Base-by-base conservation (phyloP, 108 stramenopile species). In the Chaetoceros muelleri region DNA sequence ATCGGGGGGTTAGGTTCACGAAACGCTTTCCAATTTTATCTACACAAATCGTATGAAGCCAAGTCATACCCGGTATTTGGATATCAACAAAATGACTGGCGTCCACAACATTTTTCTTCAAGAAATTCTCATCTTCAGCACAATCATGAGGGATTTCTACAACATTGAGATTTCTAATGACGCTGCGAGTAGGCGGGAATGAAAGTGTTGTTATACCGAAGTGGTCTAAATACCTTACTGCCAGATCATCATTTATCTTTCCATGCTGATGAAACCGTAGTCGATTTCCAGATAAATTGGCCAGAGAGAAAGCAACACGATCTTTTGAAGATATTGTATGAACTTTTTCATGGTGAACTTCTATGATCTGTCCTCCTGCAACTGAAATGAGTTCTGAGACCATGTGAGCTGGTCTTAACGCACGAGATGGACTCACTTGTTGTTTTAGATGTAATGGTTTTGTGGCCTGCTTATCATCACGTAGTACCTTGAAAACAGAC, bases 71-170 rank as follows among this genome's bases (percentile, higher is more conserved):
- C 13, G 88, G 80, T 17, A 96, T 55, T 58, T 97, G 96, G 5
- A 96, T 61, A 48, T 92, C 92, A 19, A 97, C 58, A 16, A 77
- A 55, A 58, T 95, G 94, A 47, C 63, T 57, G 29, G 59, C 26
- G 2, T 62, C 61, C 28, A 46, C 69, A 13, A 3, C 28, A 19
- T 61, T 34, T 24, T 45, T 51, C 31, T 48, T 48, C 24, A 45
- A 27, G 26, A 44, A 24, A 48, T 40, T 22, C 20, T 54, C 66
- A 45, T 66, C 53, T 22, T 45, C 28, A 26, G 69, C 67, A 13
- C 87, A 87, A 29, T 87, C 89, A 54, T 89, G 91, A 18, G 89
- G 79, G 20, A 90, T 90, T 70, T 97, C 95, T 1, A 82, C 64
- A 17, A 87, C 55, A n/a, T 74, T 20, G 3, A 88, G 50, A 66